Percentiles rank a stretch among this genome's conserved stretches.
phyloP scores from a whole-genome alignment of 1,284 basidiomycete species.

The Vanrija sp. region DNA sequence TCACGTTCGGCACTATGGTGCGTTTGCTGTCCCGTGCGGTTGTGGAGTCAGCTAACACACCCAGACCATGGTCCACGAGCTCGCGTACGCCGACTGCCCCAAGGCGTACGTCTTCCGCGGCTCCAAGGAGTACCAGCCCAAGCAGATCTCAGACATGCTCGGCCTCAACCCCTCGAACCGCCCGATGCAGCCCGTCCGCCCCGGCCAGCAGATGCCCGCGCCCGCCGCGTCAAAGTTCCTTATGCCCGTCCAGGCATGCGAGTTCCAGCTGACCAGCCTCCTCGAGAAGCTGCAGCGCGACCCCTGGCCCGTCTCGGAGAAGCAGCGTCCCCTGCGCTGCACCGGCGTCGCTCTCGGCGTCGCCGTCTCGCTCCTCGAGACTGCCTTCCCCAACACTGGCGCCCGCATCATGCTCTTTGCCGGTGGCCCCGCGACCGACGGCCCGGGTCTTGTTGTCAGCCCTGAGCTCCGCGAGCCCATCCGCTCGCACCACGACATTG shows the following conservation, averaged over 20 bases:
- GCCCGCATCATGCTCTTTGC: slow-evolving; percentile 95
- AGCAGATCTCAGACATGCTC: slow-evolving; percentile 98
- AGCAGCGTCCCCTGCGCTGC: slow-evolving; percentile 91
- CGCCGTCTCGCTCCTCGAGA: slow-evolving; percentile 90
- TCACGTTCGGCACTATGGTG: slow-evolving; percentile 97
- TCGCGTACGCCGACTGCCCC: slow-evolving; percentile 92
- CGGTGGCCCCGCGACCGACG: slow-evolving; percentile 95
- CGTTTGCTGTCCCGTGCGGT: background rate
- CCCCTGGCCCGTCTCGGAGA: slow-evolving; percentile 95
- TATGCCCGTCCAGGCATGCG: slow-evolving; percentile 86
- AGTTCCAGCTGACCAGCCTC: slow-evolving; percentile 94
- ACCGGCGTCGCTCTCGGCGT: slow-evolving; percentile 93
- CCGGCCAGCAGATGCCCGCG: slow-evolving; percentile 72
- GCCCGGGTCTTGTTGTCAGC: slow-evolving; percentile 93
- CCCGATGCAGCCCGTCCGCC: slow-evolving; percentile 54
- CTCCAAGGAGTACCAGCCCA: slow-evolving; percentile 95
- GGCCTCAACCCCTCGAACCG: slow-evolving; percentile 63
- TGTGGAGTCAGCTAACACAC: background rate
- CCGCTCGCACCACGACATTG: slow-evolving; percentile 98
- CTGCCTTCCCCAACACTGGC: slow-evolving; percentile 72
- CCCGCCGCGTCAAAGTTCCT: slow-evolving; percentile 89
- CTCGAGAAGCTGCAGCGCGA: slow-evolving; percentile 85
- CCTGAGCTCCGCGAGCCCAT: slow-evolving; percentile 97
- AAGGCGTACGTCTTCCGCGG: slow-evolving; percentile 99
- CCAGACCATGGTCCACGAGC: slow-evolving; percentile 96